These are phyloP conservation scores for Blastocystis sp. DNA, from an alignment of 352 stramenopile species.

Conservation along the genomic window DNA sequence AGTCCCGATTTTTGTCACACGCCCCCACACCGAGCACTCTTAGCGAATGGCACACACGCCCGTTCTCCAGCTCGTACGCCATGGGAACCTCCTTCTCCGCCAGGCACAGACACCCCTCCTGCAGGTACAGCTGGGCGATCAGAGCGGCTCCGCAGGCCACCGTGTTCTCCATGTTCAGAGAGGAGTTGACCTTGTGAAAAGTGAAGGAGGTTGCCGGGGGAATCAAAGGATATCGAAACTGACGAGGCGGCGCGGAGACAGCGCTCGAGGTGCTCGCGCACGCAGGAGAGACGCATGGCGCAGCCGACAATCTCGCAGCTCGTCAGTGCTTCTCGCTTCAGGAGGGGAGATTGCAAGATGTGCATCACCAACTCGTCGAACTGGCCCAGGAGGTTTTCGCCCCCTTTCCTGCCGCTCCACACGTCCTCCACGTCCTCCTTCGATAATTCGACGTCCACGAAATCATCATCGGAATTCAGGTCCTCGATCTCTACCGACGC, in stretches of 20 bases:
- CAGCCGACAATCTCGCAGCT: neutral
- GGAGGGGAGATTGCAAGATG: no score
- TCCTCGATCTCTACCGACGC: slow-evolving; percentile 1
- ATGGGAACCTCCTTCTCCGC: neutral
- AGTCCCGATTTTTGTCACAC: neutral
- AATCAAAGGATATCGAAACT: neutral
- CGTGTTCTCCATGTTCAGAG: neutral
- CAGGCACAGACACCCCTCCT: neutral
- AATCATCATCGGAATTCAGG: neutral
- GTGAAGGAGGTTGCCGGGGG: neutral
- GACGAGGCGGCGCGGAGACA: neutral
- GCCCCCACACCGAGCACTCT: neutral
- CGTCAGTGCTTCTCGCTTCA: neutral
- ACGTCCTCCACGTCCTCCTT: neutral
- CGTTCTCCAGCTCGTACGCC: neutral
- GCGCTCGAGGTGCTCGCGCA: neutral
- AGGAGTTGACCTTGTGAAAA: no score
- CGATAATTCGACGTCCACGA: neutral
- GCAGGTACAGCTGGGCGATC: neutral
- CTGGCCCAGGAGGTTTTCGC: neutral
- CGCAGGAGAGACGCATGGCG: neutral
- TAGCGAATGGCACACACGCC: neutral
- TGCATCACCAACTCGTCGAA: neutral
- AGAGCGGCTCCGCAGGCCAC: neutral
- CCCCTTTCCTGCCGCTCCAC: neutral